These are phyloP conservation scores for Eucalyptus tenuipes DNA, from an alignment of 345 rosid species.

Conservation along the genomic window DNA sequence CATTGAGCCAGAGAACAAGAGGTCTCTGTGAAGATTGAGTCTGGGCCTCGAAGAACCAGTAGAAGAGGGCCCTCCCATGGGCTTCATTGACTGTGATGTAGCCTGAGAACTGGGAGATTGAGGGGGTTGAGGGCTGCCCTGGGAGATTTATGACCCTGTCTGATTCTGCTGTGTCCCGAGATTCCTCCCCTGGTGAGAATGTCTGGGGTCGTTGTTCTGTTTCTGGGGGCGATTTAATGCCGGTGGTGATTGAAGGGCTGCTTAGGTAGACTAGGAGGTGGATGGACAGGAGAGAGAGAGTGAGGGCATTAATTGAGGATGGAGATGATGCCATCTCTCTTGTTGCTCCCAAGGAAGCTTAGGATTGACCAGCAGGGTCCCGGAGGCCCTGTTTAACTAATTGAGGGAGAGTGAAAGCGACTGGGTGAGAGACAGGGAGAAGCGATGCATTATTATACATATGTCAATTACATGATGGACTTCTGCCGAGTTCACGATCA, in stretches of 20 bases:
- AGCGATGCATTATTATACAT: background rate
- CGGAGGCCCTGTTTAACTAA: background rate
- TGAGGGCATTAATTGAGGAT: background rate
- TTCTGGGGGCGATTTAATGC: background rate
- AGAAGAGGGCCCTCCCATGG: constrained; percentile 54
- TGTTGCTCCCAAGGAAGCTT: background rate
- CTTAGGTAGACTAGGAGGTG: background rate
- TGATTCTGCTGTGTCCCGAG: constrained; percentile 1
- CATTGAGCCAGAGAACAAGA: constrained; percentile 63
- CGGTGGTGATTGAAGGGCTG: background rate
- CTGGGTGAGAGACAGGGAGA: background rate
- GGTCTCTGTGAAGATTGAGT: constrained; percentile 37
- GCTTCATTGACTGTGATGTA: constrained; percentile 41
- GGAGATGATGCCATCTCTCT: background rate
- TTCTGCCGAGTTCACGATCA: background rate
- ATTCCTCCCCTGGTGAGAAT: background rate
- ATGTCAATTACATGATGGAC: background rate
- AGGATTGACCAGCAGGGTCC: background rate
- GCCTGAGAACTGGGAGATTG: constrained; percentile 52
- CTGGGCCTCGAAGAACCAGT: constrained; percentile 64
- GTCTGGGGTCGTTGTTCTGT: background rate
- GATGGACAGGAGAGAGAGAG: background rate
- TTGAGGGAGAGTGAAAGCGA: background rate
- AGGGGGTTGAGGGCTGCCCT: constrained; percentile 31
- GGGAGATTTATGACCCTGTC: constrained; percentile 38